Percentiles rank a stretch among this genome's conserved stretches.
Conservation (phyloP, 805 yeast species). For the Suhomyces sp. region DNA sequence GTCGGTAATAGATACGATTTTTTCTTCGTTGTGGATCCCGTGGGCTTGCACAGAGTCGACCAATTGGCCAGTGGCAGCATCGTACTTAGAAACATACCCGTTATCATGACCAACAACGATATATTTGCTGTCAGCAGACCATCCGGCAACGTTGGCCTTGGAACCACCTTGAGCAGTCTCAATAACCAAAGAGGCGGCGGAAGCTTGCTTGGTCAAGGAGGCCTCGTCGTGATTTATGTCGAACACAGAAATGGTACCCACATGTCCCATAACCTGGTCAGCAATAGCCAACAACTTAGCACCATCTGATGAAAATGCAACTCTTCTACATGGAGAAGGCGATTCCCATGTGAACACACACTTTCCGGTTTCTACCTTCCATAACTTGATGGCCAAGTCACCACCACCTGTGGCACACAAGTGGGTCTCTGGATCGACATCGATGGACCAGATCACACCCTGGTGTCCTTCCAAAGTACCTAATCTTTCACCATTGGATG, state of each 20-base stretch:
- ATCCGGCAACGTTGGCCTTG: constrained; percentile 79
- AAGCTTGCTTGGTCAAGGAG: constrained; percentile 39
- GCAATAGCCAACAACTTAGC: constrained; percentile 69
- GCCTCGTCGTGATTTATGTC: constrained; percentile 51
- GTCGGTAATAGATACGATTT: constrained; percentile 62
- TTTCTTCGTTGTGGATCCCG: constrained; percentile 57
- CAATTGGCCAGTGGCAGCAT: constrained; percentile 71
- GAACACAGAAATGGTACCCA: constrained; percentile 72
- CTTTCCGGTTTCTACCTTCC: constrained; percentile 81
- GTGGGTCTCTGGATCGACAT: constrained; percentile 69
- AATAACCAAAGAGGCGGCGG: constrained; percentile 60
- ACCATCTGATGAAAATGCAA: constrained; percentile 78
- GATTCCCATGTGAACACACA: constrained; percentile 69
- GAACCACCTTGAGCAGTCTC: constrained; percentile 56
- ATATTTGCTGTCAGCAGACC: constrained; percentile 73
- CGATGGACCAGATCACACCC: constrained; percentile 96
- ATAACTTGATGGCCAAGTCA: constrained; percentile 79
- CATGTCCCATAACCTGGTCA: constrained; percentile 89
- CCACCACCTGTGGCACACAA: constrained; percentile 87
- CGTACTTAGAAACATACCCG: constrained; percentile 80
- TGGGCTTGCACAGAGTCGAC: constrained; percentile 62
- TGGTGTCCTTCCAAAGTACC: constrained; percentile 84
- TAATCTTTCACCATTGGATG: constrained; percentile 92
- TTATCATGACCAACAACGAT: constrained; percentile 87
- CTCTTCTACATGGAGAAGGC: constrained; percentile 87